Base-by-base conservation (phyloP, 345 rosid species). In the Citrus reticulata region DNA sequence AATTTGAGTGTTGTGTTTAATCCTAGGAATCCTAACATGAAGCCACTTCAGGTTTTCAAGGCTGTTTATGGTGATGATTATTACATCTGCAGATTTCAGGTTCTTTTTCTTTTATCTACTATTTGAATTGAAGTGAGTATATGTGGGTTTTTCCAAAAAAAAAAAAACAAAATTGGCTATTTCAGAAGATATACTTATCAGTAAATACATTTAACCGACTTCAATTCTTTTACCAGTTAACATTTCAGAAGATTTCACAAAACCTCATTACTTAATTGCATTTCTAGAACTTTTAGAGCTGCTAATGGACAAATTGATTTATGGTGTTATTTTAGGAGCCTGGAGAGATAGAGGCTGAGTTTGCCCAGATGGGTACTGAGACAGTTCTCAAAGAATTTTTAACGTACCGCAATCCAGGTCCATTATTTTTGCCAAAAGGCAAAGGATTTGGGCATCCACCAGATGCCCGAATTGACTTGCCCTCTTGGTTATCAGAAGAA, bases 1-100 rank as follows among this genome's bases (percentile, higher is more conserved):
- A 91, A 78, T 68, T 49, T 89, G 82, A 90, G 91, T 37, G 92
- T 89, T 1, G 24, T 39, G 42, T 88, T 84, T 58, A 6, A 19
- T 78, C 93, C 97, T 0, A 85, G 97, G 77, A 88, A 87, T 78
- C 93, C 91, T 0, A 71, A 78, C 22, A 68, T 83, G 34, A 91
- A 85, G 80, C 95, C 98, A 46, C 40, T 88, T 29, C 85, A 87
- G 51, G 40, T 74, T 8, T 55, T 91, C 75, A 83, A 85, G 74
- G 88, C 79, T 32, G 29, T 81, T 27, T 87, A 73, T 30, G 97
- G 96, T 54, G 91, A 91, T 68, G 95, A 93, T 68, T 93, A 87
- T 82, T 93, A 95, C 87, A 81, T 92, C 54, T 90, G 93, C 90
- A 88, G 93, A 73, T 85, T 95, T 83, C 97, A 95, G 97, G 98